phyloP scores from a whole-genome alignment of 352 stramenopile species.

The Pythium sp. region DNA sequence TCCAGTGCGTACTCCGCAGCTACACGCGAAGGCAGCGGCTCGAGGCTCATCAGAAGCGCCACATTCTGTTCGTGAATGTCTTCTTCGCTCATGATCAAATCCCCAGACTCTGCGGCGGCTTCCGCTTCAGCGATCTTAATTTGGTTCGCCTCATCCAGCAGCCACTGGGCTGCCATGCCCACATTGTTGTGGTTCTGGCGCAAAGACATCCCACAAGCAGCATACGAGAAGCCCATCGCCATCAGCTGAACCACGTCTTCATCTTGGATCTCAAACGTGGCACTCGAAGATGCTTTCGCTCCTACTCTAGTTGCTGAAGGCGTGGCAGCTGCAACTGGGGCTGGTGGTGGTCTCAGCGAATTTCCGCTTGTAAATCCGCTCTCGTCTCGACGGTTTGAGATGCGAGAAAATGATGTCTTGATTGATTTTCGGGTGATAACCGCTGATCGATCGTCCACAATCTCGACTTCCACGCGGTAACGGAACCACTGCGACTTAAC shows the following conservation, averaged over 20 bases:
- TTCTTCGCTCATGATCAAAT: conserved; percentile 53
- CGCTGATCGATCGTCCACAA: conserved; percentile 35
- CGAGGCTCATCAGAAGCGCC: conserved; percentile 68
- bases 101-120: conserved; percentile 43
- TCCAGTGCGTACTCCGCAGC: conserved; percentile 60
- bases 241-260: conserved; percentile 88
- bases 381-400: conserved; percentile 30
- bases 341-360: conserved; percentile 43
- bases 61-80: conserved; percentile 68
- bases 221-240: conserved; percentile 89
- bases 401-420: conserved; percentile 64
- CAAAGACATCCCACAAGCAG: conserved; percentile 66
- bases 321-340: conserved; percentile 19
- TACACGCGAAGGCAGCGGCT: conserved; percentile 44
- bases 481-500: conserved; percentile 86
- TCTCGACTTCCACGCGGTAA: conserved; percentile 79
- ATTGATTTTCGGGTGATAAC: conserved; percentile 67
- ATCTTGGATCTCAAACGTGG: conserved; percentile 46
- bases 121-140: conserved; percentile 63
- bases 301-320: not conserved
- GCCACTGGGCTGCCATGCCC: conserved; percentile 74
- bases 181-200: conserved; percentile 66
- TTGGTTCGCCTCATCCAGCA: conserved; percentile 81
- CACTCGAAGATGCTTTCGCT: conserved; percentile 6
- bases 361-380: conserved; percentile 17